Evolutionary conservation across 1,284 basidiomycete genomes (phyloP).

Genomic region (Cryptococcus jaspeensis): DNA sequence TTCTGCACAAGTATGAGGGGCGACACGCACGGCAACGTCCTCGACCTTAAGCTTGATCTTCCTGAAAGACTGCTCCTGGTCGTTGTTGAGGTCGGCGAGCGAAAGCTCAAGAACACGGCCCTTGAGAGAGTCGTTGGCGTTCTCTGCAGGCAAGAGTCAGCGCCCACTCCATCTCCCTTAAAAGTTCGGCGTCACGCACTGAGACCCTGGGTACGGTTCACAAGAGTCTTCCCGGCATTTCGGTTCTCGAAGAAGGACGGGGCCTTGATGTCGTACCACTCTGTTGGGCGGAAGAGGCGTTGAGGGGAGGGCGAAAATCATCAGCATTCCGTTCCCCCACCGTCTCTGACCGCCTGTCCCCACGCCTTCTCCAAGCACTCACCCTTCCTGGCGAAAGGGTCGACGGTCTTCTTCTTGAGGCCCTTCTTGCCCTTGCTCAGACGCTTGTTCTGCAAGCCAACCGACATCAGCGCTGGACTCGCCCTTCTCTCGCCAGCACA

Average conservation of each 20-base stretch:
- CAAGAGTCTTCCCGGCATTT: slow-evolving; percentile 98
- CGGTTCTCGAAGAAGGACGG: slow-evolving; percentile 96
- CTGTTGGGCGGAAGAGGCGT: slow-evolving; percentile 52
- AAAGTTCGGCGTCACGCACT: slow-evolving; percentile 62
- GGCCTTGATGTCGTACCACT: slow-evolving; percentile 99
- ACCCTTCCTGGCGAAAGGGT: slow-evolving; percentile 99
- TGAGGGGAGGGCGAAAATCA: neutral
- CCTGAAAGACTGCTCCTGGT: slow-evolving; percentile 99
- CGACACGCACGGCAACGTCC: slow-evolving; percentile 63
- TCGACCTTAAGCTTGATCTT: slow-evolving; percentile 99
- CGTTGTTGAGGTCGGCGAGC: slow-evolving; percentile 97
- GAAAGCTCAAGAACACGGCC: slow-evolving; percentile 97
- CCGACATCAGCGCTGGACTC: neutral
- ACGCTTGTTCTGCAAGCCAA: slow-evolving; percentile 71
- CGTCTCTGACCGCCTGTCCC: neutral
- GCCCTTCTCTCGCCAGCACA: neutral
- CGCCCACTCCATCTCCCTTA: neutral
- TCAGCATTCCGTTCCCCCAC: neutral
- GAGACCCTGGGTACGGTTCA: slow-evolving; percentile 96
- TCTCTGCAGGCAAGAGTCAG: slow-evolving; percentile 62
- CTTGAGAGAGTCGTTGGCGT: slow-evolving; percentile 97
- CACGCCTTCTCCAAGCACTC: slow-evolving; percentile 17
- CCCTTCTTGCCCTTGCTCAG: slow-evolving; percentile 99
- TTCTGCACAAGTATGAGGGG: neutral
- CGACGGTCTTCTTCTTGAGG: slow-evolving; percentile 99